These are phyloP conservation scores for Botrytis tulipae DNA, from an alignment of 2,329 filamentous ascomycete species.

Conservation along the genomic window DNA sequence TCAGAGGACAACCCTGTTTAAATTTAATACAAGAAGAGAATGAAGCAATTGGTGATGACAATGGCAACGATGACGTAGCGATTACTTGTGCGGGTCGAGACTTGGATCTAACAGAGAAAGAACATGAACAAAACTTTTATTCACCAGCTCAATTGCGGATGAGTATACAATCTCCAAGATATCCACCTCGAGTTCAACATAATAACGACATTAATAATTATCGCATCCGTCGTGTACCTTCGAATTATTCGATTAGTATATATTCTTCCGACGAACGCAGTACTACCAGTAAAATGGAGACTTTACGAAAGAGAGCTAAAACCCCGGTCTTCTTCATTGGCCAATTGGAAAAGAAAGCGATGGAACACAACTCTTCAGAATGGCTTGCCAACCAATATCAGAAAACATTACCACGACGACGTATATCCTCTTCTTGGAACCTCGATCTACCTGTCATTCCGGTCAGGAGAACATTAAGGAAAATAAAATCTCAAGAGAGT, in stretches of 20 bases:
- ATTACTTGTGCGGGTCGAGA: conserved; percentile 1
- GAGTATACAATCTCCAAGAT: neutral
- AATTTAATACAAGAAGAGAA: conserved; percentile 16
- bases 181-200: conserved; percentile 3
- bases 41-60: conserved; percentile 8
- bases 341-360: conserved; percentile 30
- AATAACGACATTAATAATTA: neutral
- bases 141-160: conserved; percentile 14
- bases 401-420: conserved; percentile 24
- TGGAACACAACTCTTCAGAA: conserved; percentile 26
- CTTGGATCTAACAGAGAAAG: conserved; percentile 6
- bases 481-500: conserved; percentile 36
- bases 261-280: conserved; percentile 20
- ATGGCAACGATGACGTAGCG: conserved; percentile 14
- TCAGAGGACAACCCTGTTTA: conserved; percentile 23
- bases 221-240: conserved; percentile 10
- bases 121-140: conserved; percentile 7
- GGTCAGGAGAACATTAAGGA: conserved; percentile 27
- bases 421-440: conserved; percentile 19
- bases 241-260: conserved; percentile 22
- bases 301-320: conserved; percentile 29
- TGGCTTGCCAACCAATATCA: conserved; percentile 32
- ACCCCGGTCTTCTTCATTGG: conserved; percentile 36
- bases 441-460: conserved; percentile 18
- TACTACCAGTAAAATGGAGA: conserved; percentile 4